phyloP scores from a whole-genome alignment of 2,329 filamentous ascomycete species.

The Volutella citrinella region DNA sequence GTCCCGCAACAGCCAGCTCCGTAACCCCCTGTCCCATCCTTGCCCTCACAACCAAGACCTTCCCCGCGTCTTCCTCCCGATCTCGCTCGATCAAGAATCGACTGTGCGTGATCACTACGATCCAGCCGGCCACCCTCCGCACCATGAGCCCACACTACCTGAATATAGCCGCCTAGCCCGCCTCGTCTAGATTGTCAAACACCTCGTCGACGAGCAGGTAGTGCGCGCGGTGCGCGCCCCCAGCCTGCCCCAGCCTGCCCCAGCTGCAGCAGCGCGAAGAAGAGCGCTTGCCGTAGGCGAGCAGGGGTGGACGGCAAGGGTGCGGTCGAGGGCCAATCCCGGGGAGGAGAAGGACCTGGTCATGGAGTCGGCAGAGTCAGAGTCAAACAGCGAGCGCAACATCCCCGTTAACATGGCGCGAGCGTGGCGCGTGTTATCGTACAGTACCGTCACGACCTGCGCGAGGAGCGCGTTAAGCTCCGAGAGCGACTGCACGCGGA shows the following conservation, averaged over 20 bases:
- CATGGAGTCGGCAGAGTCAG: constrained; percentile 2
- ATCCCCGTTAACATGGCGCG: constrained; percentile 14
- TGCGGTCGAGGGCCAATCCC: constrained; percentile 8
- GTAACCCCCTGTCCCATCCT: constrained; percentile 15
- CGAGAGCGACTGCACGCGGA: constrained; percentile 13
- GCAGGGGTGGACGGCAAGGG: constrained; percentile 8
- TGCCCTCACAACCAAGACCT: constrained; percentile 9
- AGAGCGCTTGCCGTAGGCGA: constrained; percentile 17
- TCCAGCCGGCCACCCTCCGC: constrained; percentile 10
- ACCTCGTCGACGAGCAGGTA: constrained; percentile 20
- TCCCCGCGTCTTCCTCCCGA: constrained; percentile 6
- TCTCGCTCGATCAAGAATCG: constrained; percentile 14
- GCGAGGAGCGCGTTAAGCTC: constrained; percentile 15
- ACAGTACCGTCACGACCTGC: constrained; percentile 13
- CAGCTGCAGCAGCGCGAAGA: constrained; percentile 22
- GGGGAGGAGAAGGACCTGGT: neutral
- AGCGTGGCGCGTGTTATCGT: constrained; percentile 13
- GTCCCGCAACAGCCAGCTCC: constrained; percentile 9
- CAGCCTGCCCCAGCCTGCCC: constrained; percentile 6
- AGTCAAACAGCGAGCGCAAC: constrained; percentile 14
- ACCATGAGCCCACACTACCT: constrained; percentile 15
- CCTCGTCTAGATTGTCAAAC: constrained; percentile 18
- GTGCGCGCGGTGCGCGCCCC: constrained; percentile 16
- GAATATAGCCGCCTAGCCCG: constrained; percentile 15
- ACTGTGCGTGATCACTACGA: constrained; percentile 19